Evolutionary conservation across 164 flowering plant genomes (phyloP).

Genomic region (Umbilicus rupestris): DNA sequence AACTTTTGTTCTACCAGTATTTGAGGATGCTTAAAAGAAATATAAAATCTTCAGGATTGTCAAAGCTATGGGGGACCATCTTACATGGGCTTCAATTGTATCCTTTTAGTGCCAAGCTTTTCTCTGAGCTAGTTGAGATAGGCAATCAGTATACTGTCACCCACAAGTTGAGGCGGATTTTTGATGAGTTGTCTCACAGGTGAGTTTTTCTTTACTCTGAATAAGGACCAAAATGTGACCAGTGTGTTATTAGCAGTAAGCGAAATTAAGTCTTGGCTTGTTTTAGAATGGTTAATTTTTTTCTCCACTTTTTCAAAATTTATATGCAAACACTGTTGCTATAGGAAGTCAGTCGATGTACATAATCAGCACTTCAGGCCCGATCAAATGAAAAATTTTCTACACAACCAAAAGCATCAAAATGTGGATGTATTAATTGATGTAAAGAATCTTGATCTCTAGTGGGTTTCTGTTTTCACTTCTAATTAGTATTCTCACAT

Average conservation of each 20-base stretch:
- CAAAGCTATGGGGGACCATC: conserved; percentile 46
- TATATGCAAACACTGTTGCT: background rate
- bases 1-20: conserved; percentile 45
- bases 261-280: background rate
- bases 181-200: conserved; percentile 65
- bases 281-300: background rate
- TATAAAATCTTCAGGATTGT: conserved; percentile 24
- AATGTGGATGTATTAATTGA: background rate
- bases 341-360: background rate
- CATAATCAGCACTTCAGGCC: background rate
- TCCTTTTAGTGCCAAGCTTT: conserved; percentile 61
- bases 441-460: background rate
- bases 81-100: conserved; percentile 65
- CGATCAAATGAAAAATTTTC: background rate
- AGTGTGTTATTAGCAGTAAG: background rate
- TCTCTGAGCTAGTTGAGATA: conserved; percentile 40
- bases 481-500: background rate
- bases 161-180: conserved; percentile 57
- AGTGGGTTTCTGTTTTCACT: background rate
- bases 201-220: conserved; percentile 21
- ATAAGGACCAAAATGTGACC: background rate
- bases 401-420: background rate
- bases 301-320: background rate
- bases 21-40: conserved; percentile 52
- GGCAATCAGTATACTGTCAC: conserved; percentile 56